phyloP scores from a whole-genome alignment of 225 moss, liverwort and hornwort genomes.

The Pseudisothecium myosuroides region DNA sequence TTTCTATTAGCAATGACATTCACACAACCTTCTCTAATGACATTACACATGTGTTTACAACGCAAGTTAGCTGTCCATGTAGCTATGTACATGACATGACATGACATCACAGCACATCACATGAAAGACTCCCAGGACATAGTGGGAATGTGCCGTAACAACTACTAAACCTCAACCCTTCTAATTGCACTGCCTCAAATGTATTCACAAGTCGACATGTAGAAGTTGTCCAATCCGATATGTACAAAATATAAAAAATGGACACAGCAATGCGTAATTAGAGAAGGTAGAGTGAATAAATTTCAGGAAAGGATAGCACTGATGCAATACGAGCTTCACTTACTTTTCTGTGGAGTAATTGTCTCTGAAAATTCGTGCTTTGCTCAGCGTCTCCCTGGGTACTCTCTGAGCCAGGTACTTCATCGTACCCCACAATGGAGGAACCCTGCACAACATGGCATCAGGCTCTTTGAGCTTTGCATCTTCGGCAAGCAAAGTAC shows the following conservation, averaged over 20 bases:
- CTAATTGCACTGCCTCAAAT: background rate
- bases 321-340: background rate
- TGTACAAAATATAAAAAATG: background rate
- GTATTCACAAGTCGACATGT: background rate
- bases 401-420: conserved; percentile 30
- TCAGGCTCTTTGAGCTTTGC: background rate
- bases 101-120: background rate
- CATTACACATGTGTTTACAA: background rate
- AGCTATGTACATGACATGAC: background rate
- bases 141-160: background rate
- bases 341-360: conserved; percentile 30
- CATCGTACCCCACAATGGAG: conserved; percentile 33
- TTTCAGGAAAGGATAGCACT: background rate
- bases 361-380: conserved; percentile 24
- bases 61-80: background rate
- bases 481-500: background rate
- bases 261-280: background rate
- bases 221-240: background rate
- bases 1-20: background rate
- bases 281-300: background rate
- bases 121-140: too few relatives aligned
- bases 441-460: conserved; percentile 2
- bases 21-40: background rate
- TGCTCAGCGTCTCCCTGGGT: conserved; percentile 14
- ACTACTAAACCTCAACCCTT: background rate